Evolutionary conservation across 176 grass and related monocot species (phyloP), one percentile per base, ranked within the genome.

Genomic region (Carex pumila): DNA sequence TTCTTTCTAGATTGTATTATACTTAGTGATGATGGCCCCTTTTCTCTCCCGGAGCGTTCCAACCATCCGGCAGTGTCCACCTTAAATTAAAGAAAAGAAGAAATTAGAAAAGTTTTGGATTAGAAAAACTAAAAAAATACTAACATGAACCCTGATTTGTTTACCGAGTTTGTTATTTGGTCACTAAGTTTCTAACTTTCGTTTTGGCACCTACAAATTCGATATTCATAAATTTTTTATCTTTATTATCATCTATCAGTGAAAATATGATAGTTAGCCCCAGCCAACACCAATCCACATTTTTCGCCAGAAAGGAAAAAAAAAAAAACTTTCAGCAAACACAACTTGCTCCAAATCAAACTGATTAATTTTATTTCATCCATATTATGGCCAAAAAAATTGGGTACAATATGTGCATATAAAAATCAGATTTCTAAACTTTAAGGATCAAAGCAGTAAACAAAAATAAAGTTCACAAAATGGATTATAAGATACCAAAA

Each of bases 51-150:
- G n/a, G 95, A 85, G 78, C 95, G 89, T 71, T 91, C 88, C 87
- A 98, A 85, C 92, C 92, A 98, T 84, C 95, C 95, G 15, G 95
- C 95, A 71, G 92, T 98, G 66, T 98, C 95, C 60, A 98, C 95
- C 95, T 98, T 86, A 14, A 67, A 82, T 61, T 84, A 15, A 39
- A 86, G 77, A 90, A 81, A 63, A 87, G 62, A 59, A 61, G 29
- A 72, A 56, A 76, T 30, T 52, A 29, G 63, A 54, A 65, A 60
- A 32, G 1, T 31, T 31, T 15, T 54, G 47, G 7, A 55, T 15
- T 54, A 76, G 3, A 75, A 73, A 50, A 53, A 17, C 19, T 21
- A 52, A 74, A 19, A 29, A 43, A 53, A 2, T 74, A 74, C 41
- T 31, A 21, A 76, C 14, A 39, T 53, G 49, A 53, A 76, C 22